Evolutionary conservation across 345 rosid species (phyloP).

Genomic region (Hibiscus trionum): DNA sequence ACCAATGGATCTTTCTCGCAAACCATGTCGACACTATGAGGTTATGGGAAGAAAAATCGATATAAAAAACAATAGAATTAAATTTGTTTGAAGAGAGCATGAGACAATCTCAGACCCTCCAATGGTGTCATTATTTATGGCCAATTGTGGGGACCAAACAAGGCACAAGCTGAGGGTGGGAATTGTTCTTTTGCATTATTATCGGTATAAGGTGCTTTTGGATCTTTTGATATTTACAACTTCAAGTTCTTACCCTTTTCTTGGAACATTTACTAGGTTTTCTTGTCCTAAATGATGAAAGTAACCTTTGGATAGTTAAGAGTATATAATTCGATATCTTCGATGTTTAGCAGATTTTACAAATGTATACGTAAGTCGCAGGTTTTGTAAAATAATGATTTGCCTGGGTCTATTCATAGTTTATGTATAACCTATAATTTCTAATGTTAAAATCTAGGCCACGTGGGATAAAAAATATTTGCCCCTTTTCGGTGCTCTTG

Average conservation of each 20-base stretch:
- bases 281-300: not conserved
- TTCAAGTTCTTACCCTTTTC: not conserved
- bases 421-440: too few species aligned
- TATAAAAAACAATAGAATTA: not conserved
- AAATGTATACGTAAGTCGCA: not conserved
- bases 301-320: not conserved
- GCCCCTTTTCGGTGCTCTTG: too few species aligned
- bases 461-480: too few species aligned
- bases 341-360: not conserved
- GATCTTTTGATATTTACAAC: not conserved
- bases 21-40: slow-evolving; percentile 83
- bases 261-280: not conserved
- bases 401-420: too few species aligned
- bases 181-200: not conserved
- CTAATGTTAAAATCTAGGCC: too few species aligned
- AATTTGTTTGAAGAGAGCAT: not conserved
- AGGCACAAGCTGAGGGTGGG: not conserved
- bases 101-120: slow-evolving; percentile 18
- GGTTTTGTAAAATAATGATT: not conserved
- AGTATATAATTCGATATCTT: not conserved
- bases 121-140: slow-evolving; percentile 30
- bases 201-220: not conserved
- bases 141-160: slow-evolving; percentile 22
- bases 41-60: not conserved
- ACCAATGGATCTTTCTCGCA: slow-evolving; percentile 58